Percentiles rank a stretch among this genome's conserved stretches.
These are phyloP conservation scores for Hansenula lynferdii DNA, from an alignment of 1,139 yeast genomes.

Conservation along the genomic window DNA sequence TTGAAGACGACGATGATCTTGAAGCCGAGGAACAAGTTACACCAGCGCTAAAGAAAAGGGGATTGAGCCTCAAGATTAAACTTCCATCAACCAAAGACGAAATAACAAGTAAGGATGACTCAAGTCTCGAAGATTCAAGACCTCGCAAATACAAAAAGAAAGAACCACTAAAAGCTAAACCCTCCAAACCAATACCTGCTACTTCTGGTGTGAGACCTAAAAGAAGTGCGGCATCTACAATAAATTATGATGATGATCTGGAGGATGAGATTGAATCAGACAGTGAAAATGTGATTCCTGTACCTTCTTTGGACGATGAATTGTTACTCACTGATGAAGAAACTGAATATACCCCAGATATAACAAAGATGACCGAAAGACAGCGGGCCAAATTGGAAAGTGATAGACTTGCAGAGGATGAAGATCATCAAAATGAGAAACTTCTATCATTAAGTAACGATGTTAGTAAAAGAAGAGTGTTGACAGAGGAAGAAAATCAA, in stretches of 20 bases:
- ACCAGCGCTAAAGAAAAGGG: conserved; percentile 8
- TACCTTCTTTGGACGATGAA: conserved; percentile 22
- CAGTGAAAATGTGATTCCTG: conserved; percentile 20
- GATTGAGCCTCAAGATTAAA: conserved; percentile 15
- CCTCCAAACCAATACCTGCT: conserved; percentile 2
- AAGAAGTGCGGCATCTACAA: background rate
- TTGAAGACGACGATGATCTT: conserved; percentile 25
- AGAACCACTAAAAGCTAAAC: background rate
- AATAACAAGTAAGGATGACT: conserved; percentile 14
- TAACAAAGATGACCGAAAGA: conserved; percentile 56
- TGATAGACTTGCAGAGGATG: conserved; percentile 16
- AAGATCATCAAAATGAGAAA: conserved; percentile 11
- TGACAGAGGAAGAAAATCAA: conserved; percentile 83
- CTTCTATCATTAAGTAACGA: conserved; percentile 31
- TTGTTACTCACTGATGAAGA: conserved; percentile 23
- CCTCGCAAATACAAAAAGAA: conserved; percentile 6
- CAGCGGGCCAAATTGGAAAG: conserved; percentile 48
- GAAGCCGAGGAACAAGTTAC: conserved; percentile 16
- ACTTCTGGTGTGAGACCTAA: conserved; percentile 6
- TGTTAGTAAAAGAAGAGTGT: conserved; percentile 37
- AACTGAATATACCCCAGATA: conserved; percentile 28
- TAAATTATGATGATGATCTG: conserved; percentile 7
- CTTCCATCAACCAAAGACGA: conserved; percentile 7
- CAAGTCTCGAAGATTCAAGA: conserved; percentile 10
- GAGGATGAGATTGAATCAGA: conserved; percentile 13